Conservation (phyloP, 2,329 filamentous ascomycete species). For the Curvularia sp. region DNA sequence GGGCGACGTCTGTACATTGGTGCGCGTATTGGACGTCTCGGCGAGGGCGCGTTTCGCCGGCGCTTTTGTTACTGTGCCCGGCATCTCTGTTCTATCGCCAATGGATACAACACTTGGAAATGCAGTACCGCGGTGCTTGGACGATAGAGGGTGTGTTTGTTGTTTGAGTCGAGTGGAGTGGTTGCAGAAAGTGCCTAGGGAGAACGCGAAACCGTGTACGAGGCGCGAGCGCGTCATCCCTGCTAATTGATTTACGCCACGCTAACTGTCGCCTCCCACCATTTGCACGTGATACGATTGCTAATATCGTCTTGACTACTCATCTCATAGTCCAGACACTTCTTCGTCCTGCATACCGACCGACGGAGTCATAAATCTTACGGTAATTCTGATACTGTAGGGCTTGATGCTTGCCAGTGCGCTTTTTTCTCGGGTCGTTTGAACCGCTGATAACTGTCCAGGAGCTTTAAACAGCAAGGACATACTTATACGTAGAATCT, state of each 20-base stretch:
- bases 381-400: neutral
- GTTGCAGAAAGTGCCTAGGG: conserved; percentile 29
- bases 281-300: neutral
- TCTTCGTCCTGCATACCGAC: neutral
- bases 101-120: conserved; percentile 2
- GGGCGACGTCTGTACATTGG: conserved; percentile 55
- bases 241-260: conserved; percentile 31
- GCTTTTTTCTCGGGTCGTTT: neutral
- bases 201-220: conserved; percentile 32
- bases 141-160: conserved; percentile 18
- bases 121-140: conserved; percentile 7
- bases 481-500: neutral
- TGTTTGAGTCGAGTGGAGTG: conserved; percentile 22
- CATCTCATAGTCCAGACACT: neutral
- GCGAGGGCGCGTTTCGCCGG: conserved; percentile 57
- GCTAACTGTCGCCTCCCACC: conserved; percentile 14
- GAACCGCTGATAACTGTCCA: neutral
- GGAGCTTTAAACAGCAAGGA: neutral
- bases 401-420: neutral
- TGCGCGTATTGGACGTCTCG: conserved; percentile 54
- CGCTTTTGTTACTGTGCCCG: conserved; percentile 42
- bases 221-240: conserved; percentile 44
- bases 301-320: neutral
- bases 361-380: neutral
- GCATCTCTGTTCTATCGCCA: conserved; percentile 32